Conservation (phyloP, 441 rosid genomes). For the Bruguiera hainesii region DNA sequence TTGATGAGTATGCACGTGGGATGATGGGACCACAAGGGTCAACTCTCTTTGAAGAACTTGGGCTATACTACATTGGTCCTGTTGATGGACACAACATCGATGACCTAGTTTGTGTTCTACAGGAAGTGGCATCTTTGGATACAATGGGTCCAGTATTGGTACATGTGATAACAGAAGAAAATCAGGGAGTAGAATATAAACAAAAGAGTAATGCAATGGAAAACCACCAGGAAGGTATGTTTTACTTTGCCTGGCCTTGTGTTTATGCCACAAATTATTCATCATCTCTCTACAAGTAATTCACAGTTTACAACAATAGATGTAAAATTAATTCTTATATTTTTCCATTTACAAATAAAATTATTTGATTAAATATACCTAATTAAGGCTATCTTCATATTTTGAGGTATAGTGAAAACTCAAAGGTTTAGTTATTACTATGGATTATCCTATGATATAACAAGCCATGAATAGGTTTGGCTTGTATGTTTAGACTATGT, state of each 20-base stretch:
- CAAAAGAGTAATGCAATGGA: conserved; percentile 26
- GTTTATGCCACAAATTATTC: not conserved
- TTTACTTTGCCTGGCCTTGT: not conserved
- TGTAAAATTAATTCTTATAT: no score
- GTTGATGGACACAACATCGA: conserved; percentile 91
- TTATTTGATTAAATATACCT: no score
- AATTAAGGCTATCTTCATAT: no score
- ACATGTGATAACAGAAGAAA: conserved; percentile 86
- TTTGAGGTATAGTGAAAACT: no score
- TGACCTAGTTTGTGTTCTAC: conserved; percentile 76
- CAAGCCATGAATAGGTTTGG: not conserved
- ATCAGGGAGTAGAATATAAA: conserved; percentile 28
- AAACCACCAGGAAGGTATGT: conserved; percentile 33
- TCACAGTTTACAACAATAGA: no score
- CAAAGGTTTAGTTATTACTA: no score
- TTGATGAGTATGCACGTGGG: conserved; percentile 97
- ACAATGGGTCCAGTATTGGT: conserved; percentile 91
- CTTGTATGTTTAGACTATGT: not conserved
- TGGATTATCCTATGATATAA: no score
- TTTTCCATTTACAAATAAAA: no score
- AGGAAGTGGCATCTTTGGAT: conserved; percentile 74
- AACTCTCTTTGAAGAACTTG: conserved; percentile 94
- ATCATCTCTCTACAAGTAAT: not conserved
- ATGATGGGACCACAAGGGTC: conserved; percentile 90
- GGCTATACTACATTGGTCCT: conserved; percentile 90